Conservation (phyloP, 768 basidiomycete species). For the Podaxis pistillaris region DNA sequence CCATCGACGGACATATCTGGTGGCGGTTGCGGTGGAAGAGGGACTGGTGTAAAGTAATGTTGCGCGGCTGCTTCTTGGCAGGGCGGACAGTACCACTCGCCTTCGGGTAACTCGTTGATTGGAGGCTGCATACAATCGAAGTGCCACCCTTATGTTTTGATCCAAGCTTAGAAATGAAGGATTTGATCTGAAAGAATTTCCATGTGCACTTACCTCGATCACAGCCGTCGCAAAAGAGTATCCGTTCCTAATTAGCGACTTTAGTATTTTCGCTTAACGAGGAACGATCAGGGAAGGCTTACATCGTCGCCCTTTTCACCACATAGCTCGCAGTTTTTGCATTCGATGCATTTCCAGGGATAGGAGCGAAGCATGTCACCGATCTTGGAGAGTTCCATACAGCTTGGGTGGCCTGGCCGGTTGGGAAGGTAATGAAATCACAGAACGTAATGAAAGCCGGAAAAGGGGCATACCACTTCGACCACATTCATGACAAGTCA, state of each 20-base stretch:
- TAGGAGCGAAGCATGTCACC: slow-evolving; percentile 66
- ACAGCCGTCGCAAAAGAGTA: slow-evolving; percentile 92
- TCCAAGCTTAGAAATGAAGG: slow-evolving; percentile 9
- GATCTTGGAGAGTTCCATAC: slow-evolving; percentile 63
- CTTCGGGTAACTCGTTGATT: slow-evolving; percentile 66
- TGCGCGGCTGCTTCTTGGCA: slow-evolving; percentile 42
- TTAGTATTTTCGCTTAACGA: slow-evolving; percentile 13
- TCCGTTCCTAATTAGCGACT: slow-evolving; percentile 50
- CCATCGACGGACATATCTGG: slow-evolving; percentile 17
- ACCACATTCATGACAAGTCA: slow-evolving; percentile 80
- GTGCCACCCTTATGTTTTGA: slow-evolving; percentile 65
- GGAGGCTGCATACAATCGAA: slow-evolving; percentile 78
- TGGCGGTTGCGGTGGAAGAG: slow-evolving; percentile 8
- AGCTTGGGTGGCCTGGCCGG: slow-evolving; percentile 77
- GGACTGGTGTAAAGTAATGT: slow-evolving; percentile 11
- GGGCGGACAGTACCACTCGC: slow-evolving; percentile 73
- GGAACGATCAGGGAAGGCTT: slow-evolving; percentile 30
- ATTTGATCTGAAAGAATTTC: slow-evolving; percentile 6
- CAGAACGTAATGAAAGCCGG: slow-evolving; percentile 13
- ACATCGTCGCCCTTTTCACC: slow-evolving; percentile 86
- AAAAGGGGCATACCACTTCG: slow-evolving; percentile 60
- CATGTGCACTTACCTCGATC: slow-evolving; percentile 65
- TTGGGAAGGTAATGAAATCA: slow-evolving; percentile 14
- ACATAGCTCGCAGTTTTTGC: slow-evolving; percentile 91
- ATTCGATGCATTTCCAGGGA: slow-evolving; percentile 86